Evolutionary conservation across 345 rosid genomes (phyloP).

Genomic region (Hibiscus tridactylites): DNA sequence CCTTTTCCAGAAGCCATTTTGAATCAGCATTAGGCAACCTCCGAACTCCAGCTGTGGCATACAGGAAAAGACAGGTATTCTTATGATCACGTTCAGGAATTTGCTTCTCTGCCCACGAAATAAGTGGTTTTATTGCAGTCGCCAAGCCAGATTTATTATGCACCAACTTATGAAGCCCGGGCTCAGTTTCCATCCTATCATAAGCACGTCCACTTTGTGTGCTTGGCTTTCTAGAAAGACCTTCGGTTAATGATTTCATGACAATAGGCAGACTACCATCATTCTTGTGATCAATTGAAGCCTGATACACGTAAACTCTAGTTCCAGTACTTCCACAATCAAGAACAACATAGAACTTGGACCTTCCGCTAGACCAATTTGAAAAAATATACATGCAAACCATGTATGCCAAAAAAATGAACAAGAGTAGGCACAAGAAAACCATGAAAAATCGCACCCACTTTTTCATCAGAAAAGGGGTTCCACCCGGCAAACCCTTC

Average conservation of each 20-base stretch:
- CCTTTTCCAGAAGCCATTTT: conserved; percentile 79
- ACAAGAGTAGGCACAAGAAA: conserved; percentile 44
- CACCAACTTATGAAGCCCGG: conserved; percentile 87
- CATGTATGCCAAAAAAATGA: conserved; percentile 50
- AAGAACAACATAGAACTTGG: conserved; percentile 83
- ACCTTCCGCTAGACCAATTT: conserved; percentile 62
- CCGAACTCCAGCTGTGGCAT: conserved; percentile 95
- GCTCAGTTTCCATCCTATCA: conserved; percentile 97
- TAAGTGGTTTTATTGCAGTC: conserved; percentile 72
- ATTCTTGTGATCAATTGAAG: conserved; percentile 47
- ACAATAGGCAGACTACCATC: conserved; percentile 63
- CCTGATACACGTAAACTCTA: conserved; percentile 73
- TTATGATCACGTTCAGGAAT: conserved; percentile 71
- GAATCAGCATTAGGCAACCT: conserved; percentile 74
- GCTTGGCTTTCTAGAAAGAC: conserved; percentile 52
- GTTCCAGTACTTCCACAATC: conserved; percentile 99
- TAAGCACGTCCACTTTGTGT: conserved; percentile 77
- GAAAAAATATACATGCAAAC: conserved; percentile 49
- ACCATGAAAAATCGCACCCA: conserved; percentile 48
- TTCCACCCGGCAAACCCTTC: conserved; percentile 43
- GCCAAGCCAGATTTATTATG: conserved; percentile 66
- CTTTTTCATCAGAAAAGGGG: conserved; percentile 42
- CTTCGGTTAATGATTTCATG: conserved; percentile 61
- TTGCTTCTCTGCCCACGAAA: conserved; percentile 86
- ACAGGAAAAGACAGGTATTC: conserved; percentile 77